Conservation (phyloP, 2,329 filamentous ascomycete genomes). For the Gliomastix tumulicola region DNA sequence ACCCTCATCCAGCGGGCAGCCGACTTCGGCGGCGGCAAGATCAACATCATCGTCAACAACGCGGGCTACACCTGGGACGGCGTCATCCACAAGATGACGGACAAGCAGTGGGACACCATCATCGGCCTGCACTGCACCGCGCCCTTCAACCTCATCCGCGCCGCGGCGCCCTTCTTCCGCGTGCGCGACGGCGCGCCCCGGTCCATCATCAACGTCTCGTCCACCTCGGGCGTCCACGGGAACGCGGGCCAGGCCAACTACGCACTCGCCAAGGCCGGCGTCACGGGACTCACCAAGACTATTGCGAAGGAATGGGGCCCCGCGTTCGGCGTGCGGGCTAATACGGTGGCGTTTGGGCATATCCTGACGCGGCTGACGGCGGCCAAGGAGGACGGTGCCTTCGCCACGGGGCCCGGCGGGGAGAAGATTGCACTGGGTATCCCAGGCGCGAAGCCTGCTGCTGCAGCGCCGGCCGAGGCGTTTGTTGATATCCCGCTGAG, state of each 20-base stretch:
- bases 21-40: conserved; percentile 78
- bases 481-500: conserved; percentile 71
- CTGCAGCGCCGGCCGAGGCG: conserved; percentile 28
- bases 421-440: conserved; percentile 71
- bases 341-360: conserved; percentile 78
- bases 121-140: conserved; percentile 76
- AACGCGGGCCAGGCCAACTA: conserved; percentile 93
- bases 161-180: conserved; percentile 79
- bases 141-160: conserved; percentile 76
- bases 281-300: conserved; percentile 78
- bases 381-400: conserved; percentile 78
- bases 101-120: conserved; percentile 90
- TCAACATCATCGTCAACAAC: conserved; percentile 88
- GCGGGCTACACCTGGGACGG: conserved; percentile 91
- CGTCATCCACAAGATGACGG: conserved; percentile 86
- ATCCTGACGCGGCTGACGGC: conserved; percentile 76
- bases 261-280: conserved; percentile 74
- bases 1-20: conserved; percentile 68
- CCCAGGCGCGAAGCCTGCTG: conserved; percentile 52
- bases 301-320: conserved; percentile 92
- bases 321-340: conserved; percentile 71
- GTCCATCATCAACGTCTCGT: conserved; percentile 77
- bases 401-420: conserved; percentile 69
- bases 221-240: conserved; percentile 74
- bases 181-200: conserved; percentile 76